Evolutionary conservation across 2,329 filamentous ascomycete genomes (phyloP), one percentile per base, ranked within the genome.

Genomic region (Metarhizium album): DNA sequence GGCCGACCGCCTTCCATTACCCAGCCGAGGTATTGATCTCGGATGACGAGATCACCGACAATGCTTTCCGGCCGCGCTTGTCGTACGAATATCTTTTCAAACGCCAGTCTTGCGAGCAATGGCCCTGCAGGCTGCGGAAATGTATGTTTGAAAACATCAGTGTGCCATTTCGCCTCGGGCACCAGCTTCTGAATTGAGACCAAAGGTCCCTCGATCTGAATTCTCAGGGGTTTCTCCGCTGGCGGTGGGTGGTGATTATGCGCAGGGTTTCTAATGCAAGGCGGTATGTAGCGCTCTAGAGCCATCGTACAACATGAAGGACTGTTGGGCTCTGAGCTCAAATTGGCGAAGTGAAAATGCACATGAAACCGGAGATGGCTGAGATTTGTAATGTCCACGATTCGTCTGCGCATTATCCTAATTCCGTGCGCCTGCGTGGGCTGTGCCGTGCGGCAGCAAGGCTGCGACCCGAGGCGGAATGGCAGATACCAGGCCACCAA

Each of bases 131-230:
- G 49, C 24, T 51, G 48, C 54, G 58, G 57, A 43, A 58, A 58
- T 3, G n/a, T 11, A n/a, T 13, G 22, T 1, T 3, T 2, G 2
- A 3, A 6, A 16, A 33, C 2, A 18, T 54, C 37, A 11, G 50
- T 23, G 24, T 55, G 29, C 56, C 55, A 60, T 40, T 8, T 18
- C 13, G 43, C 45, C 7, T 49, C 46, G 1, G 57, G 53, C 6
- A 58, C 35, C 7, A 60, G 48, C 40, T 55, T 60, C 50, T 57
- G 6, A 3, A 60, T 50, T 1, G 52, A 53, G 4, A 53, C 33
- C 2, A 47, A 45, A 2, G 59, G 58, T 16, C 58, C 59, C 43
- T 58, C 57, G 24, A 59, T 58, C 40, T 58, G 52, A 27, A 61
- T 57, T 42, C 59, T 40, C 9, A 58, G 42, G 1, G 58, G 53